Base-by-base conservation (phyloP, 1,284 basidiomycete genomes). In the Vanrija sp. region DNA sequence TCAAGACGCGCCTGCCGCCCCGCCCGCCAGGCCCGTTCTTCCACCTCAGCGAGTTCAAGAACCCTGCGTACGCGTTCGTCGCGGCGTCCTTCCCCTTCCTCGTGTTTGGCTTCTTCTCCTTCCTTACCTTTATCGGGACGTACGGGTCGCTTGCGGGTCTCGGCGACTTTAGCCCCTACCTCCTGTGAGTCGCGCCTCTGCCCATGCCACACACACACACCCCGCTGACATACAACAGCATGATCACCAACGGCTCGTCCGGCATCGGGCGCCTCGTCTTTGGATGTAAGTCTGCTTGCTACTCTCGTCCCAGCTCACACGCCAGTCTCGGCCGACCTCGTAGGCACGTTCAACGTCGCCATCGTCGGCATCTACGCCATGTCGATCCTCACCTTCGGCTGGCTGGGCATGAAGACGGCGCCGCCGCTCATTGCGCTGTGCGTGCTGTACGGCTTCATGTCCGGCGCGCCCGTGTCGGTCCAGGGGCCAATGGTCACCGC, bases 91-190 rank as follows among this genome's bases (percentile, higher is more conserved):
- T 62, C 45, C 55, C 68, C 49, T 65, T 60, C 47, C 68, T 64
- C 43, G 55, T 60, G 5, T 67, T 72, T 38, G 63, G 60, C 1
- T 71, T 67, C 62, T 70, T 69, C 54, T 55, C 57, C 38, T 67
- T 68, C 49, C 57, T 68, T 12, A 63, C 61, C 16, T 74, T 67
- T 46, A 69, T 71, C 49, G 72, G 72, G 2, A 68, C 66, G 9
- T 74, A 65, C 52, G 69, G 68, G 3, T 25, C 56, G 0, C 49
- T 69, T 23, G 55, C 53, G 1, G 68, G 69, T 7, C 54, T 68
- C 28, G 63, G 65, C 14, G 49, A 56, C 10, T 57, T 68, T n/a
- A 66, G 64, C 5, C 66, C 69, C 16, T 74, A 72, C 55, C 60
- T 74, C 43, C 59, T 74, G 60, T 65, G 25, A 54, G 65, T 52